Evolutionary conservation across 179 eudicot species (phyloP).

Genomic region (Spinacia oleracea): DNA sequence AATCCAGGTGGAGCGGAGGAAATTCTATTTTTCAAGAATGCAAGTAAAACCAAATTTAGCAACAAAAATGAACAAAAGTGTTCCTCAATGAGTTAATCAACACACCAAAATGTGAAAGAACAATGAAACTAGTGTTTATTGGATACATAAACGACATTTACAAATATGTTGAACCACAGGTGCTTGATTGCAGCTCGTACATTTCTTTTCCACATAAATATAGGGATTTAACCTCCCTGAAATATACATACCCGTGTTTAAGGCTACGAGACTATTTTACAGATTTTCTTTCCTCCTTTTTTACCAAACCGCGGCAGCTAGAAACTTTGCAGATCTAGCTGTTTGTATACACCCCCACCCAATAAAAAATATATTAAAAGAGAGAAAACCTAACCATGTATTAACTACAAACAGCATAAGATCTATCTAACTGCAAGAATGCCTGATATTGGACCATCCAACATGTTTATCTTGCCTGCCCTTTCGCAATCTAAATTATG

Average conservation of each 20-base stretch:
- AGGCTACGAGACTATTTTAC: constrained; percentile 35
- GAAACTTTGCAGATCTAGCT: background rate
- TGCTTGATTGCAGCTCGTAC: constrained; percentile 19
- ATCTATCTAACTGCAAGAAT: constrained; percentile 12
- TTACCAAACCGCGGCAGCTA: constrained; percentile 18
- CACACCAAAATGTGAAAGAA: background rate
- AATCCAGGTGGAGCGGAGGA: no score
- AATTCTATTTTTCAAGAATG: no score
- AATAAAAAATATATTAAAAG: background rate
- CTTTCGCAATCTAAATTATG: constrained; percentile 14
- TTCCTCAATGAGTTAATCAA: background rate
- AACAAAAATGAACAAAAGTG: background rate
- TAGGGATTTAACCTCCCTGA: constrained; percentile 23
- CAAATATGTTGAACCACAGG: constrained; percentile 24
- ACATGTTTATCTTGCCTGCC: constrained; percentile 15
- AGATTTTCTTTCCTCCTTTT: constrained; percentile 18
- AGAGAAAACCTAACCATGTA: constrained; percentile 13
- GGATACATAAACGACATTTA: constrained; percentile 19
- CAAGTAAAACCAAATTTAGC: background rate
- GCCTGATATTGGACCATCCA: background rate
- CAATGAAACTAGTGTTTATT: background rate
- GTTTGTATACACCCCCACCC: background rate
- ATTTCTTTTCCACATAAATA: background rate
- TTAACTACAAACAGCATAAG: constrained; percentile 15
- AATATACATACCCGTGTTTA: constrained; percentile 9